phyloP scores from a whole-genome alignment of 345 rosid genomes.

The Syzygium oleosum region DNA sequence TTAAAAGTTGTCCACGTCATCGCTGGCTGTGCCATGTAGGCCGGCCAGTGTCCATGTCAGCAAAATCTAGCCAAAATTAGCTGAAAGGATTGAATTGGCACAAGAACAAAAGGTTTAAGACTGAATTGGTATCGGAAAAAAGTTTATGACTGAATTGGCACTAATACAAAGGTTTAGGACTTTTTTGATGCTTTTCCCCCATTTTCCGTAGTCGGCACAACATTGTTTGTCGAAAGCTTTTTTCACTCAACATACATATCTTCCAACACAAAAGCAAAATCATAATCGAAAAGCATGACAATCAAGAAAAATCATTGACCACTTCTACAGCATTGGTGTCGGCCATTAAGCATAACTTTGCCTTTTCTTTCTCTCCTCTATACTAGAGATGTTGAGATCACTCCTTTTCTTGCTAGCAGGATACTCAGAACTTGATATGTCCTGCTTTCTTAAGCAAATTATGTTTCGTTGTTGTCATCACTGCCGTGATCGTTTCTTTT shows the following conservation, averaged over 20 bases:
- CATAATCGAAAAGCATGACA: background rate
- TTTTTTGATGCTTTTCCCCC: background rate
- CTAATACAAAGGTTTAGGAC: no score
- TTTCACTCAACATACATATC: background rate
- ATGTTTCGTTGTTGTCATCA: background rate
- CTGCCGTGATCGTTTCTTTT: background rate
- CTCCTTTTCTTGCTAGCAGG: background rate
- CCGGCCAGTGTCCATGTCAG: rapidly evolving
- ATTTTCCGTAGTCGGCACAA: background rate
- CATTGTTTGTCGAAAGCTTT: background rate
- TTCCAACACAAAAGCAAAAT: background rate
- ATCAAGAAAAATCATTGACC: background rate
- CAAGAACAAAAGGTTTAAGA: no score
- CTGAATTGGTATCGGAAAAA: no score
- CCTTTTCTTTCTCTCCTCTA: background rate
- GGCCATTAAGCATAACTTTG: background rate
- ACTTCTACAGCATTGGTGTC: background rate
- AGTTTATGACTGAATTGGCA: no score
- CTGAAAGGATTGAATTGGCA: no score
- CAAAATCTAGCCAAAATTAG: no score
- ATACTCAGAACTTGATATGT: background rate
- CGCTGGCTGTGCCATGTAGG: no score
- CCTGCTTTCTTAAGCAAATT: background rate
- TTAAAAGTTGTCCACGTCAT: no score
- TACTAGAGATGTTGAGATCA: background rate